Evolutionary conservation across 345 rosid species (phyloP).

Genomic region (Aurinia saxatilis): DNA sequence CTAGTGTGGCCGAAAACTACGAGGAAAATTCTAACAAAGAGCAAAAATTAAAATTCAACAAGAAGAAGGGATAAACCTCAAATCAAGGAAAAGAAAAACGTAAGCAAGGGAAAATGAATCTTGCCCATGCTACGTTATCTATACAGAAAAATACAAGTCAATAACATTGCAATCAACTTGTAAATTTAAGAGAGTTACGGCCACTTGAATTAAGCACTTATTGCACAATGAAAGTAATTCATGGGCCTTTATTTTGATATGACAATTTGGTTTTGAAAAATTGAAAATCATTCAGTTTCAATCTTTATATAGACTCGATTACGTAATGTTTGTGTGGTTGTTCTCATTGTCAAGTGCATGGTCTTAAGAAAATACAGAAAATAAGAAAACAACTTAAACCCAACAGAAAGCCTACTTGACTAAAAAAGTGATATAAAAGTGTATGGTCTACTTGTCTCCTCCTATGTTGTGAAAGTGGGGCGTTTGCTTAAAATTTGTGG

Average conservation of each 20-base stretch:
- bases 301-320: neutral
- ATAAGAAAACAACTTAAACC: neutral
- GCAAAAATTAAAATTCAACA: no score
- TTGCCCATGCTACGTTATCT: no score
- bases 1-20: no score
- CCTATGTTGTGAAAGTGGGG: neutral
- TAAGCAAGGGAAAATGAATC: no score
- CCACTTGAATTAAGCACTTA: conserved; percentile 8
- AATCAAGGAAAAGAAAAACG: no score
- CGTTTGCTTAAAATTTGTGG: neutral
- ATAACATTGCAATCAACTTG: conserved; percentile 3
- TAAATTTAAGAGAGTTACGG: neutral
- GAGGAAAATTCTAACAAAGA: no score
- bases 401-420: neutral
- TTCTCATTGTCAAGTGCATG: neutral
- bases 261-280: neutral
- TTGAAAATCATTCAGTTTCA: neutral
- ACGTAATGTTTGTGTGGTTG: neutral
- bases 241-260: no score
- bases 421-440: neutral
- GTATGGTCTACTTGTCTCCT: neutral
- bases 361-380: neutral
- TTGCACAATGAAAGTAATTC: neutral
- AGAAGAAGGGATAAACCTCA: no score
- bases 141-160: no score